Evolutionary conservation across 2,329 filamentous ascomycete genomes (phyloP).

Genomic region (Neonectria hederae): DNA sequence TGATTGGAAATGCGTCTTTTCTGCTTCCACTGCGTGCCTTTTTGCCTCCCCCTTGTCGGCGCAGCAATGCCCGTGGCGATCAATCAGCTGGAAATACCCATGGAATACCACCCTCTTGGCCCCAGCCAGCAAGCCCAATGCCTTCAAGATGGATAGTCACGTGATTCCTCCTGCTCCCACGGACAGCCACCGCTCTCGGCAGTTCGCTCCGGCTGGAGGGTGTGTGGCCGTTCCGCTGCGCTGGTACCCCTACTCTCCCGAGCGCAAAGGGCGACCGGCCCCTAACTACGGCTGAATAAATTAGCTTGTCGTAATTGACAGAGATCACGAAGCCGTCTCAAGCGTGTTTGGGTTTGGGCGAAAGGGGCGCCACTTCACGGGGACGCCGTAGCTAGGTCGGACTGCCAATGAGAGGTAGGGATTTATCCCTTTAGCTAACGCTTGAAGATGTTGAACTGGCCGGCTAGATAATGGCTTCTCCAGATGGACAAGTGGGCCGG

Average conservation of each 20-base stretch:
- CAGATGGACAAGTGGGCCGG: conserved; percentile 15
- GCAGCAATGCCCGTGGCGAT: conserved; percentile 19
- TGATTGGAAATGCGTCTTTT: conserved; percentile 14
- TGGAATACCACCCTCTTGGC: conserved; percentile 32
- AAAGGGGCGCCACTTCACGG: conserved; percentile 28
- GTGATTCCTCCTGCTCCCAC: conserved; percentile 28
- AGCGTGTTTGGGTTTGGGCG: conserved; percentile 38
- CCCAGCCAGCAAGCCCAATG: conserved; percentile 8
- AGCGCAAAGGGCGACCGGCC: conserved; percentile 31
- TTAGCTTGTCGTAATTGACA: conserved; percentile 29
- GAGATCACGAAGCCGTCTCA: conserved; percentile 37
- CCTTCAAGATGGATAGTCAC: conserved; percentile 23
- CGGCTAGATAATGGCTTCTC: conserved; percentile 5
- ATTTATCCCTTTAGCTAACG: not conserved
- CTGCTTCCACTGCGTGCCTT: not conserved
- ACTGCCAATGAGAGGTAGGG: conserved; percentile 26
- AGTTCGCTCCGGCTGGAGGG: conserved; percentile 32
- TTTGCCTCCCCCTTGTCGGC: conserved; percentile 2
- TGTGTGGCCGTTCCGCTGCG: conserved; percentile 35
- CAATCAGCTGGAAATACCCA: conserved; percentile 13
- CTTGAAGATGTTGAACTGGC: not conserved
- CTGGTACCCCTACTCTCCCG: conserved; percentile 36
- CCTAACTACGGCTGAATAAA: no score
- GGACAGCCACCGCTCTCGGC: conserved; percentile 34
- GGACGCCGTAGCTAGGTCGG: conserved; percentile 39